These are phyloP conservation scores for Botryotinia convoluta DNA, from an alignment of 2,329 filamentous ascomycete genomes.

Conservation along the genomic window DNA sequence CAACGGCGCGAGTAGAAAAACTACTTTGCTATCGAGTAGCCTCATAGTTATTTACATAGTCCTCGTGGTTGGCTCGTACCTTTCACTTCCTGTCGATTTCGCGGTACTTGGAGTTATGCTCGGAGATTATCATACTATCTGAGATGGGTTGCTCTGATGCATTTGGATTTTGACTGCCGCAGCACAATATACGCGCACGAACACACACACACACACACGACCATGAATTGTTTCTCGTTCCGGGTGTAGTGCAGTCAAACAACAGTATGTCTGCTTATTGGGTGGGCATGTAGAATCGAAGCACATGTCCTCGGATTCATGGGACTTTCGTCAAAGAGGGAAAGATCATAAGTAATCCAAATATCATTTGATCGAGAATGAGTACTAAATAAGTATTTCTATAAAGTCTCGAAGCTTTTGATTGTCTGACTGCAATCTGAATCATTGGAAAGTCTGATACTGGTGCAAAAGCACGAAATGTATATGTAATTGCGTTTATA, in stretches of 20 bases:
- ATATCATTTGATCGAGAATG: neutral
- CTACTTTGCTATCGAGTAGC: neutral
- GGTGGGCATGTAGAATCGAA: neutral
- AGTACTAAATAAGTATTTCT: neutral
- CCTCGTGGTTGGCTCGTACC: too few species aligned
- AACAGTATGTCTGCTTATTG: neutral
- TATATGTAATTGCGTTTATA: neutral
- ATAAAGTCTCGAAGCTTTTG: neutral
- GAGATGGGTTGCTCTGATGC: too few species aligned
- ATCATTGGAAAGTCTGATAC: neutral
- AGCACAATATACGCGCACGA: too few species aligned
- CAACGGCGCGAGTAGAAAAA: neutral
- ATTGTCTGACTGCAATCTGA: neutral
- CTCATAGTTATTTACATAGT: too few species aligned
- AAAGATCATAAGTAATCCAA: too few species aligned
- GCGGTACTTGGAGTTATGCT: too few species aligned
- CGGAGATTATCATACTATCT: too few species aligned
- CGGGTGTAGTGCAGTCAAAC: neutral
- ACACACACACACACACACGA: neutral
- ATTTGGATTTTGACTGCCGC: too few species aligned
- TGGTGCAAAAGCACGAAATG: neutral
- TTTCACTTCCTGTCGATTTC: too few species aligned
- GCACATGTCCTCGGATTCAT: neutral
- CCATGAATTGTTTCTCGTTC: neutral
- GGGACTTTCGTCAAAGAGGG: too few species aligned